Base-by-base conservation (phyloP, 306 rosid species). In the Notholithocarpus densiflorus region DNA sequence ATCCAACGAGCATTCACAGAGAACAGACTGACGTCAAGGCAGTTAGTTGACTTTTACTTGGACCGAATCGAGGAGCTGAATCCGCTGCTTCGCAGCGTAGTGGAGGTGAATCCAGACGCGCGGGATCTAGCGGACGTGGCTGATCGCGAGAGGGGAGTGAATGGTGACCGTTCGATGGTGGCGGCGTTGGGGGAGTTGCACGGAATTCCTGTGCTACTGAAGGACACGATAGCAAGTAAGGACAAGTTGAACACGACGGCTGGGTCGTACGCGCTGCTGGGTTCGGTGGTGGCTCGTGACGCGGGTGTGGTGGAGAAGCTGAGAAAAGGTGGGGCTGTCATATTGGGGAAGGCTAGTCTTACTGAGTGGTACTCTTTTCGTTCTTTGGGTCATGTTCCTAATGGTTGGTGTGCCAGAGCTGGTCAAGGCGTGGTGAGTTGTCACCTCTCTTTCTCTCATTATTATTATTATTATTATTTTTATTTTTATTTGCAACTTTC, bases 41-140 rank as follows among this genome's bases (percentile, higher is more conserved):
- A 85, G 19, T 85, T 91, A 5, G 91, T 89, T 23, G 89, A 89
- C 37, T 80, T 54, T 5, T 93, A 91, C 86, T 43, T 89, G 31
- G 9, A 71, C 0, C 77, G 27, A 57, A 91, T 93, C 81, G 18
- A 56, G 14, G 13, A 37, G 13, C 76, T 88, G 8, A 89, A 93
- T 82, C 94, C 92, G 10, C 23, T 68, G 48, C 94, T 93, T 20
- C 72, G 79, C 31, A 82, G 88, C 68, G 91, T 93, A 29, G 79
- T 90, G 73, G 97, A 93, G 56, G 60, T 93, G 19, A 91, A 91
- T 62, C 96, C 96, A 0, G 94, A 88, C 18, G 91, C 89, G 5
- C 74, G 77, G 11, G 82, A 74, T 77, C 89, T 88, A 60, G 97
- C 94, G 54, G 91, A 85, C 20, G n/a, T 82, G 57, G 96, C 92